A percentile compares a stretch with the other conserved stretches of the same genome.
Evolutionary conservation across 2,329 filamentous ascomycete species (phyloP).

Genomic region (Graphilbum fragrans): DNA sequence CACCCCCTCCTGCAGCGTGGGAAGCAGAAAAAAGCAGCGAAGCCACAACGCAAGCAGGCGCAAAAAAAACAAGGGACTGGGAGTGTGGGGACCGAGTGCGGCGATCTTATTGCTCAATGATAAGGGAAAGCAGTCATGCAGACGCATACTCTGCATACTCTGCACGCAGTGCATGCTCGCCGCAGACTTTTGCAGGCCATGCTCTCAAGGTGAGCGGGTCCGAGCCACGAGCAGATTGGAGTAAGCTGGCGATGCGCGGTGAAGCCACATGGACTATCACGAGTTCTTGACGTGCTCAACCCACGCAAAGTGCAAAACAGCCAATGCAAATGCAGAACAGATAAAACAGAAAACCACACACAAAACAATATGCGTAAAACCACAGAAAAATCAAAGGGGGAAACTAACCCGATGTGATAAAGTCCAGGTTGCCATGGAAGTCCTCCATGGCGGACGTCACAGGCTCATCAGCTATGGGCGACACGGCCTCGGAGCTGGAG

Average conservation of each 20-base stretch:
- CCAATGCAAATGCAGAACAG: too few relatives aligned
- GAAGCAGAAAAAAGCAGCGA: too few relatives aligned
- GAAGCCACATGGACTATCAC: too few relatives aligned
- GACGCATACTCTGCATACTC: too few relatives aligned
- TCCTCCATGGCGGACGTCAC: slow-evolving; percentile 19
- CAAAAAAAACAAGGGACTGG: background rate
- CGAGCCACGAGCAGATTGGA: too few relatives aligned
- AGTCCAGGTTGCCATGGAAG: slow-evolving; percentile 31
- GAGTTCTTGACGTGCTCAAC: too few relatives aligned
- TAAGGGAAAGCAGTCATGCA: slow-evolving; percentile 10
- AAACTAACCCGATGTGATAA: slow-evolving; percentile 35
- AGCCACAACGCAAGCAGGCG: background rate
- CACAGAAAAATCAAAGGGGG: background rate
- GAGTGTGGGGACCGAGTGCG: background rate
- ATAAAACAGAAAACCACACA: background rate
- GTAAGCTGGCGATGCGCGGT: too few relatives aligned
- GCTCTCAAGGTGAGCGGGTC: too few relatives aligned
- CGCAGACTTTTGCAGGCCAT: too few relatives aligned
- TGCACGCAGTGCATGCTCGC: too few relatives aligned
- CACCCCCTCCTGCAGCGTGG: background rate
- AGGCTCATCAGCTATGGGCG: slow-evolving; percentile 11
- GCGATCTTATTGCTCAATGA: slow-evolving; percentile 10
- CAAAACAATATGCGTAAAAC: background rate
- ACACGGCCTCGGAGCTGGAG: slow-evolving; percentile 5
- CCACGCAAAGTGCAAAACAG: too few relatives aligned